These are phyloP conservation scores for Monosporascus sp. DNA, from an alignment of 2,329 filamentous ascomycete species.

Conservation along the genomic window DNA sequence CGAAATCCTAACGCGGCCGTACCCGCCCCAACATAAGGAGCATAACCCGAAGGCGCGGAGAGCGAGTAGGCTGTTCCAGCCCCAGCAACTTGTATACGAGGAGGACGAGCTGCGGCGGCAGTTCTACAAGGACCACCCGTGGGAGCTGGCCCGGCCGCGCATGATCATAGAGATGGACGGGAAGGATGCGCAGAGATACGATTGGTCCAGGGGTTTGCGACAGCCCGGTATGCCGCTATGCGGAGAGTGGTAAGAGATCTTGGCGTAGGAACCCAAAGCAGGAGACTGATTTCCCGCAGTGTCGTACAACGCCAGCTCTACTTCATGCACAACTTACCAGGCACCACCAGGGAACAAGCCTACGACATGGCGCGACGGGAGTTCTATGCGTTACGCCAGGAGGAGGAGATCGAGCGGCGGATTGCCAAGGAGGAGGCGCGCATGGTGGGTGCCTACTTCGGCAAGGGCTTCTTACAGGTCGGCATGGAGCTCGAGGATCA, in stretches of 20 bases:
- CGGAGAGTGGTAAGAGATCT: constrained; percentile 67
- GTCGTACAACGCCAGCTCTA: constrained; percentile 89
- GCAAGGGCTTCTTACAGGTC: constrained; percentile 67
- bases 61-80: constrained; percentile 73
- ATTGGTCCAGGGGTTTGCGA: constrained; percentile 72
- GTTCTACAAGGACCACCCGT: constrained; percentile 93
- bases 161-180: constrained; percentile 82
- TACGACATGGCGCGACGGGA: constrained; percentile 87
- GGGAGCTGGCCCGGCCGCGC: constrained; percentile 87
- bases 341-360: constrained; percentile 58
- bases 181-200: constrained; percentile 66
- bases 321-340: constrained; percentile 62
- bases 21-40: constrained; percentile 41
- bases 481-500: constrained; percentile 78
- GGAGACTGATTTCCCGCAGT: constrained; percentile 39
- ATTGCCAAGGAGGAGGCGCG: constrained; percentile 84
- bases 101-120: constrained; percentile 76
- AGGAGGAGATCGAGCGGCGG: constrained; percentile 75
- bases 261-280: too few relatives aligned
- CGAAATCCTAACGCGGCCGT: constrained; percentile 50
- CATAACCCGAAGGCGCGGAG: constrained; percentile 48
- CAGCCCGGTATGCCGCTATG: constrained; percentile 73
- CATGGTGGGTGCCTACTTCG: constrained; percentile 83
- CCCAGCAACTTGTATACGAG: constrained; percentile 69
- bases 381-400: constrained; percentile 80